Base-by-base conservation (phyloP, 352 stramenopile species). In the Globisporangium middletonii region DNA sequence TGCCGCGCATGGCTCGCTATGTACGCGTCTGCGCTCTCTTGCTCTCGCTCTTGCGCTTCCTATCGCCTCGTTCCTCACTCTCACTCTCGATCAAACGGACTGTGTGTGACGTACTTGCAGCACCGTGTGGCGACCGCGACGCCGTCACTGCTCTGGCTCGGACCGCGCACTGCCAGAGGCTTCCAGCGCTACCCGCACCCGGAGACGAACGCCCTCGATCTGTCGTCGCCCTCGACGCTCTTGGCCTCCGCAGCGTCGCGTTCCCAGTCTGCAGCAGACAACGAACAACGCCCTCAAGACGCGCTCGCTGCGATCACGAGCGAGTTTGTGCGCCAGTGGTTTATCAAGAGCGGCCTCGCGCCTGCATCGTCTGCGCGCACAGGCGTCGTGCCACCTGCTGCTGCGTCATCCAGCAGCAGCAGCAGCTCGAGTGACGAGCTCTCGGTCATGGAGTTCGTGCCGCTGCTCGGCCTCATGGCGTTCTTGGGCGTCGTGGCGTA, bases 181-280 rank as follows among this genome's bases (percentile, higher is more conserved):
- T 86, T 88, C 67, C 78, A 88, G 66, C 78, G 78, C 16, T 85
- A 71, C 49, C 68, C 75, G 16, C 72, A 83, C 47, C 54, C 66
- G 4, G 67, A 80, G 38, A 81, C 68, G 53, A 88, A 88, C 52
- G 83, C 79, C 19, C 57, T 88, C n/a, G 68, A 84, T 37, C 67
- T 88, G 38, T 66, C 66, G 38, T 23, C 55, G n/a, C 55, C 33
- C n/a, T 33, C 52, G 16, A 60, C 48, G 55, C 55, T 60, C 19
- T 19, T 59, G 1, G 43, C 35, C 42, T 67, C 65, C 47, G 5
- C 42, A 23, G 35, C 28, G 27, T 53, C 59, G 18, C 48, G 47
- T 19, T n/a, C 30, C 11, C 45, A 53, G 30, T 38, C 45, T 12
- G 33, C 12, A 46, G 15, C n/a, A 53, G 16, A 12, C 28, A 23